These are phyloP conservation scores for Colletotrichum lupini DNA, from an alignment of 2,329 filamentous ascomycete genomes.

Conservation along the genomic window DNA sequence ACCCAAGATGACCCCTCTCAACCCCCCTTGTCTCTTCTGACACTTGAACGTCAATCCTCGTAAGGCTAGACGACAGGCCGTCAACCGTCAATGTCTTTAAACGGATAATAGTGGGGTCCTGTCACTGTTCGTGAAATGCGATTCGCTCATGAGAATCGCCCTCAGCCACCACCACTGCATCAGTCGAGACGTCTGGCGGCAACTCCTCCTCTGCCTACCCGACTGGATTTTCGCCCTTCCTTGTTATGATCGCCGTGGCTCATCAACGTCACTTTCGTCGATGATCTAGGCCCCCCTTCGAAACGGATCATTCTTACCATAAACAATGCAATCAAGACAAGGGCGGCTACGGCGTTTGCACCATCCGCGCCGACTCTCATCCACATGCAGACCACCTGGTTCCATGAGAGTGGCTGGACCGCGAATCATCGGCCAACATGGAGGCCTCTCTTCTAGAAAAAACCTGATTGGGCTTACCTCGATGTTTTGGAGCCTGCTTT, in stretches of 20 bases:
- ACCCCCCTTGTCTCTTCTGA: slow-evolving; percentile 5
- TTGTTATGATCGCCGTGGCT: slow-evolving; percentile 11
- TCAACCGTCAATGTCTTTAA: neutral
- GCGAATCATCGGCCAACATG: neutral
- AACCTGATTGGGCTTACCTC: neutral
- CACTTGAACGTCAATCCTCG: slow-evolving; percentile 1
- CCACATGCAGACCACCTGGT: neutral
- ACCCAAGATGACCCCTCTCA: neutral
- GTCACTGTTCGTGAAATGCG: neutral
- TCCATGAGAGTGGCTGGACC: neutral
- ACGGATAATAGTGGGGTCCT: slow-evolving; percentile 13
- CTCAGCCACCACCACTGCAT: slow-evolving; percentile 24
- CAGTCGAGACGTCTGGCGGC: slow-evolving; percentile 15
- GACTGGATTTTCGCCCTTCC: slow-evolving; percentile 3
- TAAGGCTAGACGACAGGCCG: slow-evolving; percentile 19
- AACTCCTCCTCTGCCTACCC: neutral
- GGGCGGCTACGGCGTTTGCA: neutral
- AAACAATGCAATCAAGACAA: slow-evolving; percentile 6
- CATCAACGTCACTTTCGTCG: neutral
- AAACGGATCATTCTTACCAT: neutral
- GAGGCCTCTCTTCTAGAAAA: slow-evolving; percentile 12
- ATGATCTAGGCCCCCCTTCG: slow-evolving; percentile 5
- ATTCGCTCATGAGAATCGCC: slow-evolving; percentile 25
- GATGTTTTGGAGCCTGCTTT: neutral
- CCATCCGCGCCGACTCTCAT: neutral